Conservation (phyloP, 2,329 filamentous ascomycete species). For the Arthroderma sp. region DNA sequence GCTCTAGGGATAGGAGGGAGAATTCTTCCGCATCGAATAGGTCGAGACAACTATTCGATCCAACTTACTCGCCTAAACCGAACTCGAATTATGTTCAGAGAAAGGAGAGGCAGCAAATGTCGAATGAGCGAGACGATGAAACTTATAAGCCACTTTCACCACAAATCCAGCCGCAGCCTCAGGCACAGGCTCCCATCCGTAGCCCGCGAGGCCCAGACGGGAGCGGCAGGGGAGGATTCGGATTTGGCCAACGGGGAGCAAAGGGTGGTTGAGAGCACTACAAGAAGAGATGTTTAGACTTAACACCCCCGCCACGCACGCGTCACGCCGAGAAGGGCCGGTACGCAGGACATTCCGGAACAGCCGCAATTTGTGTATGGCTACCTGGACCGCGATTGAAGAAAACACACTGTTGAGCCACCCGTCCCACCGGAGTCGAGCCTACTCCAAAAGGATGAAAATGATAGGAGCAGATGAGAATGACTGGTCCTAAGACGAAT, state of each 20-base stretch:
- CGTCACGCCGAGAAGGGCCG: no score
- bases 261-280: not conserved
- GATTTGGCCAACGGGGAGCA: conserved; percentile 52
- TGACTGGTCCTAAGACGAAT: no score
- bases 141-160: not conserved
- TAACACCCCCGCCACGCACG: no score
- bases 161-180: conserved; percentile 15
- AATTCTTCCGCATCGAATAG: conserved; percentile 26
- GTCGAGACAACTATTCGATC: conserved; percentile 59
- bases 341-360: no score
- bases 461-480: no score
- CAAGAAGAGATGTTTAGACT: no score
- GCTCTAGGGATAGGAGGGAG: conserved; percentile 29
- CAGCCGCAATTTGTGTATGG: no score
- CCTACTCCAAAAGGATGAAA: no score
- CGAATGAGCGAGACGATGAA: not conserved
- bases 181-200: conserved; percentile 50
- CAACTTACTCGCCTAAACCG: conserved; percentile 54
- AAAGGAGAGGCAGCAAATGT: conserved; percentile 22
- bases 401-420: not conserved
- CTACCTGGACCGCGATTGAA: not conserved
- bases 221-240: conserved; percentile 64
- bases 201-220: conserved; percentile 66
- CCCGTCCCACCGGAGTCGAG: not conserved
- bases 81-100: conserved; percentile 37